A percentile compares a stretch with the other conserved stretches of the same genome.
Conservation (phyloP, 495 filamentous ascomycete species). For the Neurospora sublineolata region DNA sequence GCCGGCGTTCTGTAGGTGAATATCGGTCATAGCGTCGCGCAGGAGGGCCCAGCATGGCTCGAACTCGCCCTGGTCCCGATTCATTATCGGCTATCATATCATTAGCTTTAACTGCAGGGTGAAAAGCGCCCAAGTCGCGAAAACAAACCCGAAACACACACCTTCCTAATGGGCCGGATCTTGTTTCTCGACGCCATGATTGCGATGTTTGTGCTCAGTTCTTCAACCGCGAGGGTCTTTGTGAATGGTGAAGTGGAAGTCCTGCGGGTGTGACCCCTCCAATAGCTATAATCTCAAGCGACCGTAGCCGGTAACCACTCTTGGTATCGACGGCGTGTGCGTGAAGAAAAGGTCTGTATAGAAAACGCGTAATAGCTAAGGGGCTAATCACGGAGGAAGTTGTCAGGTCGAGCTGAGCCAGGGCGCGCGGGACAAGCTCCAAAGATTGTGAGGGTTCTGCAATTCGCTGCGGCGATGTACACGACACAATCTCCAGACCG, state of each 20-base stretch:
- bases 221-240: not conserved
- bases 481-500: not conserved
- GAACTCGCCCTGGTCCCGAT: conserved; percentile 45
- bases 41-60: conserved; percentile 72
- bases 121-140: not conserved
- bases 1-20: conserved; percentile 87
- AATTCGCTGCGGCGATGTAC: not conserved
- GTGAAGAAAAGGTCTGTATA: not conserved
- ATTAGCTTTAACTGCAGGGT: not conserved
- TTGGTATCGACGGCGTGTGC: not conserved
- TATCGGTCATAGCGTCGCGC: conserved; percentile 62
- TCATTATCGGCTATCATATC: conserved; percentile 15
- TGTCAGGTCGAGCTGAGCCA: not conserved
- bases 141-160: conserved; percentile 2
- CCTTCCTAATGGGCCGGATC: conserved; percentile 15
- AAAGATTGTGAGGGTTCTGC: not conserved
- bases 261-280: not conserved
- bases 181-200: conserved; percentile 18
- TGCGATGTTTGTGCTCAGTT: not conserved
- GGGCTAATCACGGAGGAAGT: not conserved
- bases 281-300: not conserved
- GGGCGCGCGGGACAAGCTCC: not conserved
- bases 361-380: not conserved
- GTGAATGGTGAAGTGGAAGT: not conserved
- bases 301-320: not conserved